Percentiles rank a stretch among this genome's conserved stretches.
phyloP scores from a whole-genome alignment of 1,139 yeast genomes.

The Wickerhamiella infanticola region DNA sequence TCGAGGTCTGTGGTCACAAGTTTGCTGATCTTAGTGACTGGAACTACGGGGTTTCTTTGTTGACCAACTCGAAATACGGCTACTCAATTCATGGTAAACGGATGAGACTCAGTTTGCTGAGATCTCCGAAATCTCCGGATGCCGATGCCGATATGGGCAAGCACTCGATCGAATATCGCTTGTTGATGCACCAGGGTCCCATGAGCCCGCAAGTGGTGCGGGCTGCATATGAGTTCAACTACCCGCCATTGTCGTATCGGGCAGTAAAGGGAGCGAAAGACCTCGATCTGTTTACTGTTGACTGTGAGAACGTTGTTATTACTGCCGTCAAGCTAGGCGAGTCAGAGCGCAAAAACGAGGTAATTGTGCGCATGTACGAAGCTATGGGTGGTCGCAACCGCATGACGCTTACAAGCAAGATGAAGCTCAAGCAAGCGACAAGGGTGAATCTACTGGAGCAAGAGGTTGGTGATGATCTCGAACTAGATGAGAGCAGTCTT shows the following conservation, averaged over 20 bases:
- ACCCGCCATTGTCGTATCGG: constrained; percentile 24
- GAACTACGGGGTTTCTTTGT: constrained; percentile 72
- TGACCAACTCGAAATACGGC: constrained; percentile 82
- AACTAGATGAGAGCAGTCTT: constrained; percentile 25
- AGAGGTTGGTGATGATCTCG: constrained; percentile 31
- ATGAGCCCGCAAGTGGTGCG: constrained; percentile 50
- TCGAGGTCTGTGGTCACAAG: constrained; percentile 89
- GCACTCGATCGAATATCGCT: constrained; percentile 70
- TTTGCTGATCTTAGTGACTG: constrained; percentile 83
- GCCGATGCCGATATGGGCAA: constrained; percentile 86
- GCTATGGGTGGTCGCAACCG: constrained; percentile 61
- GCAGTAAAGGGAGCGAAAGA: no score
- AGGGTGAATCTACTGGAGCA: constrained; percentile 64
- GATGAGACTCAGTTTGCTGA: constrained; percentile 65
- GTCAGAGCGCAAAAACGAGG: constrained; percentile 29
- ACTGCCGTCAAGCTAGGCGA: constrained; percentile 60
- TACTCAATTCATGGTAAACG: constrained; percentile 81
- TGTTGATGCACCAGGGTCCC: constrained; percentile 64
- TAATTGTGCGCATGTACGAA: constrained; percentile 68
- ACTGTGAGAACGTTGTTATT: constrained; percentile 31
- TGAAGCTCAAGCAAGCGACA: constrained; percentile 35
- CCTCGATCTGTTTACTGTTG: constrained; percentile 8
- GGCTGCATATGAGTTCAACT: constrained; percentile 70
- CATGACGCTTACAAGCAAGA: constrained; percentile 29
- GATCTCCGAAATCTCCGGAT: constrained; percentile 87